phyloP scores from a whole-genome alignment of 2,329 filamentous ascomycete species.

The Chaetothyriales sp. region DNA sequence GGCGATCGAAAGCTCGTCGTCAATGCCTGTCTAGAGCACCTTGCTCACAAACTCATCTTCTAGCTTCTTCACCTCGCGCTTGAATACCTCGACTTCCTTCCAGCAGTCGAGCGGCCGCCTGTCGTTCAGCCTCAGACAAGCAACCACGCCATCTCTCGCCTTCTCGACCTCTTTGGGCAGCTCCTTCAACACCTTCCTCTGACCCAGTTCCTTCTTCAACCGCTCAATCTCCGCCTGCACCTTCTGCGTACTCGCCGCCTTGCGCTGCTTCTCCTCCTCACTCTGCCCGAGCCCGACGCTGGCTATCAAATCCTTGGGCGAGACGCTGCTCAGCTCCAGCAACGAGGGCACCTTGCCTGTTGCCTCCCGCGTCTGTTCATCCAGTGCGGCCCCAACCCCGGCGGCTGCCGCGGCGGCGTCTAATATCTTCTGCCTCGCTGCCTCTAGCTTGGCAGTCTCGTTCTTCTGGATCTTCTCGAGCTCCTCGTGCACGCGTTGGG shows the following conservation, averaged over 20 bases:
- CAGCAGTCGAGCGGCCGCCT: conserved; percentile 84
- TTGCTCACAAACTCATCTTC: conserved; percentile 82
- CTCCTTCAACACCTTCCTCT: conserved; percentile 45
- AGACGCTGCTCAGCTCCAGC: conserved; percentile 29
- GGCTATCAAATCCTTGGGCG: conserved; percentile 25
- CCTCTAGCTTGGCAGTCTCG: conserved; percentile 54
- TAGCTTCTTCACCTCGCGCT: conserved; percentile 71
- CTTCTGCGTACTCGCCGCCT: conserved; percentile 23
- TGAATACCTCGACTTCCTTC: conserved; percentile 83
- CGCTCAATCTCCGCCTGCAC: conserved; percentile 46
- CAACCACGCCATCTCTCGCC: conserved; percentile 62
- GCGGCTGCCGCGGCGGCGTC: conserved; percentile 7
- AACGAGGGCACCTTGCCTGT: conserved; percentile 9
- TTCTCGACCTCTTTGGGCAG: conserved; percentile 59
- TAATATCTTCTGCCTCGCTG: conserved; percentile 49
- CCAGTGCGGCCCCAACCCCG: neutral
- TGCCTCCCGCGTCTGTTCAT: conserved; percentile 2
- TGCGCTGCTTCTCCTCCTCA: conserved; percentile 10
- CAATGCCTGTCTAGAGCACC: conserved; percentile 38
- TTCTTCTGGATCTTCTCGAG: conserved; percentile 64
- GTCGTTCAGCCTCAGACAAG: conserved; percentile 73
- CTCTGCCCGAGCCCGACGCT: conserved; percentile 1
- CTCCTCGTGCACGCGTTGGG: conserved; percentile 72
- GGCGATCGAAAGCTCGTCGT: neutral
- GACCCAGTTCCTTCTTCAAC: conserved; percentile 38